Evolutionary conservation across 2,329 filamentous ascomycete genomes (phyloP).

Genomic region (Fusarium annulatum): DNA sequence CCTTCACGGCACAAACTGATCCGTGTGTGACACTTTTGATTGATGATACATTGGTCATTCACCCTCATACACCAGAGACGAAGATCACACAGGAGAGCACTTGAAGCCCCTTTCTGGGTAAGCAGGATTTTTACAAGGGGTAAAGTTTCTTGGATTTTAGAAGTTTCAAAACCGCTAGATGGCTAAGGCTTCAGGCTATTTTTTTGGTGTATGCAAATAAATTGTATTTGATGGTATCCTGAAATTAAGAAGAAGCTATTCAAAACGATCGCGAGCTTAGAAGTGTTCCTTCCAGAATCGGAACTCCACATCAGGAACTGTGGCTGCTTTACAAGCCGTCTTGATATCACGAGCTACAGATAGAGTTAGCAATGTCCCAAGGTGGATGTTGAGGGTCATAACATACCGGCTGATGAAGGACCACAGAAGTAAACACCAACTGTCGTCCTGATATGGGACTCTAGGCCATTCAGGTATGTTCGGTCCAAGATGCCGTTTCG

Average conservation of each 20-base stretch:
- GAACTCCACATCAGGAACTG: conserved; percentile 84
- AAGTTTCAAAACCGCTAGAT: neutral
- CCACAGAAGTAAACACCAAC: conserved; percentile 99
- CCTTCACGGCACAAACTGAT: neutral
- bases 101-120: neutral
- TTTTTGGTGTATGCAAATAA: conserved; percentile 6
- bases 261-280: conserved; percentile 50
- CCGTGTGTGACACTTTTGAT: conserved; percentile 5
- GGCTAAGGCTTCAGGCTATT: neutral
- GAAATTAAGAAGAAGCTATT: conserved; percentile 35
- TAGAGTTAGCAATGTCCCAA: conserved; percentile 49
- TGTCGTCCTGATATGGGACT: conserved; percentile 80
- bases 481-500: conserved; percentile 86
- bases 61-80: neutral
- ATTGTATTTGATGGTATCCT: conserved; percentile 39
- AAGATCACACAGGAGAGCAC: conserved; percentile 1
- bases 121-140: neutral
- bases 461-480: conserved; percentile 85
- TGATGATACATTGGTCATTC: neutral
- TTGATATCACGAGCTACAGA: conserved; percentile 82
- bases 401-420: conserved; percentile 75
- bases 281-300: conserved; percentile 99
- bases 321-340: conserved; percentile 79
- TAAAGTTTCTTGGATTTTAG: neutral
- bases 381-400: neutral